These are phyloP conservation scores for Senna siamea DNA, from an alignment of 306 rosid genomes.

Conservation along the genomic window DNA sequence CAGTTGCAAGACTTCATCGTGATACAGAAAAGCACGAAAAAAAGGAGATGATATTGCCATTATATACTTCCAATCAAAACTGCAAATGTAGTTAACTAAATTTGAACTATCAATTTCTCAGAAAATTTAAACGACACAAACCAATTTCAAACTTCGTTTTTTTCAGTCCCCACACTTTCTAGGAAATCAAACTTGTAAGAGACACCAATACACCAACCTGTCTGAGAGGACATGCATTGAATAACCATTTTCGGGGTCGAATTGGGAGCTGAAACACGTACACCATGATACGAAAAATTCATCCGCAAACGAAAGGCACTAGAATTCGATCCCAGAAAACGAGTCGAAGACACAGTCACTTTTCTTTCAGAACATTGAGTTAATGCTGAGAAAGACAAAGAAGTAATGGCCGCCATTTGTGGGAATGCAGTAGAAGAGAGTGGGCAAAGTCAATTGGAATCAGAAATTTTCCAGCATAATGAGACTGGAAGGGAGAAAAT, in stretches of 20 bases:
- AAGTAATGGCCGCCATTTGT: conserved; percentile 73
- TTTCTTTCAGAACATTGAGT: conserved; percentile 60
- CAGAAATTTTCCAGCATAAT: conserved; percentile 43
- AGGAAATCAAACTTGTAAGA: conserved; percentile 2
- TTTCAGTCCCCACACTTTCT: conserved; percentile 11
- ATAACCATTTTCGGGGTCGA: conserved; percentile 56
- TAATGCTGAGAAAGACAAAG: conserved; percentile 66
- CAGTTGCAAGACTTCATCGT: conserved; percentile 24
- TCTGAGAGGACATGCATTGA: conserved; percentile 64
- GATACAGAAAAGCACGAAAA: no score
- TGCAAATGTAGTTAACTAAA: background rate
- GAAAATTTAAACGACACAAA: background rate
- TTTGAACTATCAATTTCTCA: background rate
- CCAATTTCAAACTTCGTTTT: background rate
- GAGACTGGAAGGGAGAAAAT: conserved; percentile 34
- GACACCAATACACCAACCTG: conserved; percentile 48
- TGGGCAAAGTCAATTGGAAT: conserved; percentile 2
- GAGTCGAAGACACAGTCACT: conserved; percentile 42
- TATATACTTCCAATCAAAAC: background rate
- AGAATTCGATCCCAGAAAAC: conserved; percentile 52
- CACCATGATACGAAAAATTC: conserved; percentile 44
- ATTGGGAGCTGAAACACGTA: conserved; percentile 44
- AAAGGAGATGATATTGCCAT: background rate
- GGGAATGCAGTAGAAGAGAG: background rate
- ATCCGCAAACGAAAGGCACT: conserved; percentile 49